Evolutionary conservation across 2,329 filamentous ascomycete species (phyloP), one percentile per base, ranked within the genome.

Genomic region (Phialophora macrospora): DNA sequence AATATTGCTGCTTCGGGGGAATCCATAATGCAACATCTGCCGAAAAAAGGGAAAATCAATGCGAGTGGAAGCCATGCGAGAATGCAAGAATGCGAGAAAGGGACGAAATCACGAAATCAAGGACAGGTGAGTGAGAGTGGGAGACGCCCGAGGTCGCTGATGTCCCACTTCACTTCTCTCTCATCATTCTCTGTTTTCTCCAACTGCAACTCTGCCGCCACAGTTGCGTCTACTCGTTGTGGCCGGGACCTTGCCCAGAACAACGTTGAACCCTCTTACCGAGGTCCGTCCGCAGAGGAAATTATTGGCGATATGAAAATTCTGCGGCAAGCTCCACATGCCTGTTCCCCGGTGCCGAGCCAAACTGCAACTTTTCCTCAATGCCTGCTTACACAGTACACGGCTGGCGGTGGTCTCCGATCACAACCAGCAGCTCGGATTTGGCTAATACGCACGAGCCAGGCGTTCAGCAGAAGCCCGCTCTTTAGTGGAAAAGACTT

Each of bases 121-220:
- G 17, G 55, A 46, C 17, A n/a, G 34, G 20, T 11, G 34, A 24
- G 38, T 44, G 17, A 44, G 38, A 44, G 55, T 57, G 55, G 24
- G 24, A n/a, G 34, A 48, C 26, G 4, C 38, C 38, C 14, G 17
- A 20, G 17, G 41, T 59, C 26, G 44, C 56, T 46, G 56, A 32
- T 32, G 34, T 30, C 55, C 46, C 38, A 20, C 24, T 22, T 41
- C 44, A n/a, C 24, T 49, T 41, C 12, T 49, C 30, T 17, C n/a
- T 49, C 44, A 34, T 24, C 14, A 7, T 26, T 2, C 41, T 22
- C 20, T 8, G n/a, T 14, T 28, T 22, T 51, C 46, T 49, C 56
- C 20, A 26, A 59, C 41, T 59, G 41, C 44, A 32, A 49, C 56
- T 38, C 56, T 34, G 30, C 56, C 56, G 41, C 56, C 56, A 51